Evolutionary conservation across 2,329 filamentous ascomycete genomes (phyloP), one percentile per base, ranked within the genome.

Genomic region (Penicillium sp.): DNA sequence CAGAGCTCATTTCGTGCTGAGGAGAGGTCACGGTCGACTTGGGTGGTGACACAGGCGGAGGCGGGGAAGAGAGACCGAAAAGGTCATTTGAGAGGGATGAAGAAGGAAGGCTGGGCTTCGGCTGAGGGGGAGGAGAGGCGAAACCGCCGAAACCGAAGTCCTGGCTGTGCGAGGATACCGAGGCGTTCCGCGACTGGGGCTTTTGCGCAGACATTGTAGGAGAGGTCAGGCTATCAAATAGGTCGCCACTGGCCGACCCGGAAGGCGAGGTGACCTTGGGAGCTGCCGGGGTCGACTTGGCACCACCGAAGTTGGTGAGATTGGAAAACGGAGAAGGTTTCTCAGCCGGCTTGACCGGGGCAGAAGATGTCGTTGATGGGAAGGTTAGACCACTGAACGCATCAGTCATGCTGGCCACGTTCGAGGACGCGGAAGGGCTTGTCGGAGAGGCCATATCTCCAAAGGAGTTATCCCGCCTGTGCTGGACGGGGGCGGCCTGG

Each of bases 331-430:
- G 82, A 46, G 81, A 80, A 1, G 82, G 74, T 67, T 86, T 86
- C 10, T 77, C 68, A 16, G 64, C 61, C 33, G 70, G 70, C 53
- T 75, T 69, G 22, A 59, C 53, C 20, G 60, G 62, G 11, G 67
- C 61, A 40, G 70, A 63, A 48, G 73, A 76, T 9, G 74, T 70
- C n/a, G 76, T 63, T 6, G 76, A 65, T 38, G 76, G 78, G 49
- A 91, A 89, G 53, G 79, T 86, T 40, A 90, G 70, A 31, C 83
- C 80, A 60, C 86, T 84, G 69, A 92, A 96, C 10, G 91, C 90
- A 74, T 96, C 90, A 50, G 86, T 87, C 61, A 95, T 78, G 3
- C 87, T 87, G 31, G 89, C 81, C 62, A 84, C 60, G 50, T 70
- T 69, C 28, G 67, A 67, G 5, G 66, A 35, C 53, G 54, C 46